Evolutionary conservation across 371 early-diverging fungal genomes (phyloP).

Genomic region (Fennellomyces sp.): DNA sequence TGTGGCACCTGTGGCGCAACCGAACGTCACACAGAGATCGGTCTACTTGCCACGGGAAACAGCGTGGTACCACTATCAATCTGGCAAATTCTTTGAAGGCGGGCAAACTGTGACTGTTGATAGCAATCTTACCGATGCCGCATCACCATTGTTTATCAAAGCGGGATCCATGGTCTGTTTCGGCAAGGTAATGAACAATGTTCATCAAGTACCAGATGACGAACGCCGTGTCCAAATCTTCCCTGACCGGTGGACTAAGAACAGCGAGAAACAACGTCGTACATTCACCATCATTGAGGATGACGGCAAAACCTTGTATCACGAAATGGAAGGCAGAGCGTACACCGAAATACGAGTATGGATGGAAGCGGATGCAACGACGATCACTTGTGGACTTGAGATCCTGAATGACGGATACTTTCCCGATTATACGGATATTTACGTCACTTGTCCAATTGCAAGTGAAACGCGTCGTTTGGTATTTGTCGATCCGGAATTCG

Average conservation of each 20-base stretch:
- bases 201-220: constrained; percentile 25
- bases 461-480: constrained; percentile 33
- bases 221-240: constrained; percentile 41
- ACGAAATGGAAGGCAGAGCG: constrained; percentile 29
- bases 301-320: constrained; percentile 40
- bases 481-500: constrained; percentile 3
- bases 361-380: constrained; percentile 28
- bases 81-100: constrained; percentile 26
- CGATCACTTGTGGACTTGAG: constrained; percentile 32
- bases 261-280: constrained; percentile 9
- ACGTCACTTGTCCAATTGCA: constrained; percentile 45
- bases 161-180: constrained; percentile 33
- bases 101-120: constrained; percentile 25
- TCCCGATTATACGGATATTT: constrained; percentile 40
- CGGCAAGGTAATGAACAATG: constrained; percentile 37
- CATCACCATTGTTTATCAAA: constrained; percentile 35
- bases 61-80: constrained; percentile 48
- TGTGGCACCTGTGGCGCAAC: constrained; percentile 52
- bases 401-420: constrained; percentile 35
- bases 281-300: constrained; percentile 38
- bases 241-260: constrained; percentile 17
- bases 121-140: constrained; percentile 22
- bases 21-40: constrained; percentile 19
- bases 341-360: constrained; percentile 31
- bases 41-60: constrained; percentile 41